Conservation (phyloP, 345 rosid species). For the Eucalyptus caleyi region DNA sequence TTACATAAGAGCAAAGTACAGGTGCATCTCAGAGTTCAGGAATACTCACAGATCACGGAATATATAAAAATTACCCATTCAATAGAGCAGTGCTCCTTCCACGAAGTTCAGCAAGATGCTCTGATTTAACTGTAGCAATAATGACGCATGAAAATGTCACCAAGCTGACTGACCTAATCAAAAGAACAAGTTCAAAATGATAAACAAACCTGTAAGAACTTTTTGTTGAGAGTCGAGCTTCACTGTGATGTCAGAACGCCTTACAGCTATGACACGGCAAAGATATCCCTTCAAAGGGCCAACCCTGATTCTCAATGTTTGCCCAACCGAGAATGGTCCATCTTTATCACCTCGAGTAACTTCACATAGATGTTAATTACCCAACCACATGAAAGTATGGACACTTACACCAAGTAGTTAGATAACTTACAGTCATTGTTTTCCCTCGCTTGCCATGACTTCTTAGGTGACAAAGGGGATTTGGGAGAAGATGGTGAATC, state of each 20-base stretch:
- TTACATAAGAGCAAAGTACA: neutral
- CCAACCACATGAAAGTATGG: neutral
- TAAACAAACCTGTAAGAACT: conserved; percentile 58
- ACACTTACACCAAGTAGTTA: neutral
- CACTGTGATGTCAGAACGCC: conserved; percentile 73
- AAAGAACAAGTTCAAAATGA: neutral
- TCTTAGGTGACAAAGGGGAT: conserved; percentile 62
- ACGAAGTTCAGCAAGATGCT: conserved; percentile 87
- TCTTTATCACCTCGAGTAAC: conserved; percentile 64
- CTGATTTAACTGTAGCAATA: conserved; percentile 57
- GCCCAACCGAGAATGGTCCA: conserved; percentile 69
- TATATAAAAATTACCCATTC: neutral
- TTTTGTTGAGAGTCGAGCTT: conserved; percentile 88
- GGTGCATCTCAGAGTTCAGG: conserved; percentile 18
- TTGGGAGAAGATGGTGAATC: conserved; percentile 66
- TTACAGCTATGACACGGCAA: conserved; percentile 80
- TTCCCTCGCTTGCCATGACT: conserved; percentile 46
- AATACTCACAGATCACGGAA: neutral
- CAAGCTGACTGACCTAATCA: neutral
- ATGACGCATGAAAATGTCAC: neutral
- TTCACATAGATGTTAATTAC: conserved; percentile 24
- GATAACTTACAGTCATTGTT: conserved; percentile 48
- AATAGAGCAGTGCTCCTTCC: conserved; percentile 36
- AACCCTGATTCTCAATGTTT: conserved; percentile 78
- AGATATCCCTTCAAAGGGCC: conserved; percentile 94